These are phyloP conservation scores for Bretschneidera sinensis DNA, from an alignment of 345 rosid species.

Conservation along the genomic window DNA sequence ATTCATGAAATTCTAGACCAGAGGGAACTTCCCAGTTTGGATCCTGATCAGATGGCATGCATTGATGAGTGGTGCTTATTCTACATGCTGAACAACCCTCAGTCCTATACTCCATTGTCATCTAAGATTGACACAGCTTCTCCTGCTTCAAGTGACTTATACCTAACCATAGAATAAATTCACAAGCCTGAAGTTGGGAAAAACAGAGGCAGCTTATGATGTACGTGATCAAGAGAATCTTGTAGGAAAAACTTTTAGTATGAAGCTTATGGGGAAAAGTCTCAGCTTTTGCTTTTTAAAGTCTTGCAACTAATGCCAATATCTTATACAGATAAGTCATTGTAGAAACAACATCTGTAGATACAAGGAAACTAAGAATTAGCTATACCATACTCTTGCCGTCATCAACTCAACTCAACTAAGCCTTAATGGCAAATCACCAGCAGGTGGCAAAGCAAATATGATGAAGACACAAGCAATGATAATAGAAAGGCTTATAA, in stretches of 20 bases:
- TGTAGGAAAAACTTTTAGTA: not conserved
- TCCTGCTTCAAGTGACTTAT: constrained; percentile 18
- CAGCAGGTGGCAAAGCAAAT: not conserved
- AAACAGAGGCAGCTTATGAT: not conserved
- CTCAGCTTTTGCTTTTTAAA: not conserved
- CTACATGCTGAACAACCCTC: constrained; percentile 22
- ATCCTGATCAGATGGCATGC: constrained; percentile 37
- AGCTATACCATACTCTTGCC: not conserved
- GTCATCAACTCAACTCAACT: not conserved
- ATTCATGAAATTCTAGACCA: constrained; percentile 48
- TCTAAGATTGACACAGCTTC: constrained; percentile 13
- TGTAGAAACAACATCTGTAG: not conserved
- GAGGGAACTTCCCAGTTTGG: constrained; percentile 30
- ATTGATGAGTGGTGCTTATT: constrained; percentile 64
- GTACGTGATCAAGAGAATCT: not conserved
- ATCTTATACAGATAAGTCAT: too few relatives aligned
- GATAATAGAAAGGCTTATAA: not conserved
- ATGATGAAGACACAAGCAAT: not conserved
- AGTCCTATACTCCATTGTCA: constrained; percentile 9
- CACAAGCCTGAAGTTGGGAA: constrained; percentile 3
- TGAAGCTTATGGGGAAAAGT: not conserved
- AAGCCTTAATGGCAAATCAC: not conserved
- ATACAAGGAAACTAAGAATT: not conserved
- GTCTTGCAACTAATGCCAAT: too few relatives aligned
- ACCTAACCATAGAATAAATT: constrained; percentile 24